phyloP scores from a whole-genome alignment of 306 rosid species.

The Lathyrus sativus region DNA sequence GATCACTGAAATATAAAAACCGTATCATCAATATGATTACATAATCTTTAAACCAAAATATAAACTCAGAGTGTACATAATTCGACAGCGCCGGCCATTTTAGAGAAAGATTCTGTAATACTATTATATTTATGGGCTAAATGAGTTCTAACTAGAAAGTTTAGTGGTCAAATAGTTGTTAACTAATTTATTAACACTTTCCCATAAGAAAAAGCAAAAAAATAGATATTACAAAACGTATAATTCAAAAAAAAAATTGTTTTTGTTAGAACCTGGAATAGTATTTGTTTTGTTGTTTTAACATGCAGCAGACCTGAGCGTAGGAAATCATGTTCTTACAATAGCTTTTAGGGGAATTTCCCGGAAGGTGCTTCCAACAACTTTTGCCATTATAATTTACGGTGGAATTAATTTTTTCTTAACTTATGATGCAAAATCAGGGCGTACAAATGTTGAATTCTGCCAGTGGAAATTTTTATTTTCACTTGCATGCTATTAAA shows the following conservation, averaged over 20 bases:
- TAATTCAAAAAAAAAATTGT: not conserved
- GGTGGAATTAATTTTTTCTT: not conserved
- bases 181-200: too few relatives aligned
- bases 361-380: constrained; percentile 36
- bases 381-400: constrained; percentile 12
- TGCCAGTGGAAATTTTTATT: not conserved
- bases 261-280: not conserved
- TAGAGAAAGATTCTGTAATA: not conserved
- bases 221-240: not conserved
- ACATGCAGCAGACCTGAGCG: not conserved
- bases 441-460: constrained; percentile 4
- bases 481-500: not conserved
- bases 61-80: not conserved
- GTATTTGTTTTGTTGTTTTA: not conserved
- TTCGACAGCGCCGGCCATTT: constrained; percentile 37
- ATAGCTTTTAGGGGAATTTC: constrained; percentile 27
- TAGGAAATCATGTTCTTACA: not conserved
- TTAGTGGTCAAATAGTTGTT: not conserved
- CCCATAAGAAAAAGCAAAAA: not conserved
- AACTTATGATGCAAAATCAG: not conserved
- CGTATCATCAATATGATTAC: constrained; percentile 13
- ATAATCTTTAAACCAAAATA: not conserved
- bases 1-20: not conserved
- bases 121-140: not conserved
- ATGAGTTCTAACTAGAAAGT: not conserved